phyloP scores from a whole-genome alignment of 2,329 filamentous ascomycete genomes.

The Cladophialophora bantiana region DNA sequence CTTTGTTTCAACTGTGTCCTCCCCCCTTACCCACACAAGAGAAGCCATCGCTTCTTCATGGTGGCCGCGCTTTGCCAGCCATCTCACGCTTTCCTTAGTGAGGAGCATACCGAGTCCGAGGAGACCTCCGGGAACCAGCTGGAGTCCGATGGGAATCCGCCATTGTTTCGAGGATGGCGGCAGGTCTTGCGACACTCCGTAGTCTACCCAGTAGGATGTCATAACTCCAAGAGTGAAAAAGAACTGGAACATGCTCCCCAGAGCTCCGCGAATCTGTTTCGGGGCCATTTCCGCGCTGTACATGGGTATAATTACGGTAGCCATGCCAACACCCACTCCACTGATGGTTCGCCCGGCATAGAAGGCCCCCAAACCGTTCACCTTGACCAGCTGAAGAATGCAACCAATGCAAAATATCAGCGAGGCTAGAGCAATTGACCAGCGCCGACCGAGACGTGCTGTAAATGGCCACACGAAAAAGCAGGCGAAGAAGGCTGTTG shows the following conservation, averaged over 20 bases:
- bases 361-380: constrained; percentile 48
- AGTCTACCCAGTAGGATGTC: constrained; percentile 69
- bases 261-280: constrained; percentile 72
- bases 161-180: constrained; percentile 59
- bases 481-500: constrained; percentile 27
- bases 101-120: constrained; percentile 58
- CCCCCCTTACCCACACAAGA: constrained; percentile 60
- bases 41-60: constrained; percentile 56
- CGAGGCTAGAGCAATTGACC: constrained; percentile 29
- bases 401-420: constrained; percentile 32
- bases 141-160: constrained; percentile 63
- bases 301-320: constrained; percentile 61
- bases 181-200: constrained; percentile 57
- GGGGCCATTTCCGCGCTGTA: constrained; percentile 77
- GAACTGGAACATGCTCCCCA: constrained; percentile 72
- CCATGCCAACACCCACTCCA: constrained; percentile 53
- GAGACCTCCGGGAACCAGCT: constrained; percentile 57
- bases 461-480: constrained; percentile 31
- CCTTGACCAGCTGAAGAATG: constrained; percentile 44
- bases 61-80: constrained; percentile 56
- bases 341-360: constrained; percentile 53
- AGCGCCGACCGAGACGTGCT: constrained; percentile 38
- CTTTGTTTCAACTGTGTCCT: constrained; percentile 46
- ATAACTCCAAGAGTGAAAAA: constrained; percentile 80
- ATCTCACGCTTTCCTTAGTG: constrained; percentile 56